Percentiles rank a stretch among this genome's conserved stretches.
phyloP scores from a whole-genome alignment of 345 rosid species.

The Brassica incana region DNA sequence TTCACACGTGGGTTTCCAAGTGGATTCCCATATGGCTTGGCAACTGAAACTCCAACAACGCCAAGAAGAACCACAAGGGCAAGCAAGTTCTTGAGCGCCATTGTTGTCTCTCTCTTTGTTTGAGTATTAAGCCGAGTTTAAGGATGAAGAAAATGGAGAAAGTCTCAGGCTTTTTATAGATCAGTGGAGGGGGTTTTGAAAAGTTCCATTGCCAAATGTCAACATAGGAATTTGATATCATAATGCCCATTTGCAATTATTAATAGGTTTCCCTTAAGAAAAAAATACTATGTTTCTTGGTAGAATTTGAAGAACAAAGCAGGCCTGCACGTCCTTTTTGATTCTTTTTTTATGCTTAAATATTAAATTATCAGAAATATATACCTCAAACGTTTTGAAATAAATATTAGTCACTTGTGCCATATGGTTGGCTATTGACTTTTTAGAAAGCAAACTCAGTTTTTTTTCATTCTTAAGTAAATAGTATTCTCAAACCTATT shows the following conservation, averaged over 20 bases:
- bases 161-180: constrained; percentile 36
- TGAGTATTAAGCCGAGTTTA: not conserved
- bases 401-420: not conserved
- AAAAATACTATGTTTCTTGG: not conserved
- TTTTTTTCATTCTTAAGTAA: not conserved
- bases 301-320: not conserved
- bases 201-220: constrained; percentile 4
- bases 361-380: not conserved
- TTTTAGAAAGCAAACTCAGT: not conserved
- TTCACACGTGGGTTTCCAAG: not conserved
- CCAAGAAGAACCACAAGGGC: constrained; percentile 39
- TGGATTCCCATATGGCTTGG: constrained; percentile 12
- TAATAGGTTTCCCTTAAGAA: not conserved
- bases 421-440: not conserved
- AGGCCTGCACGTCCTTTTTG: not conserved
- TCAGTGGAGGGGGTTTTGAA: constrained; percentile 19
- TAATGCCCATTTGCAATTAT: not conserved
- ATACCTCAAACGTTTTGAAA: too few species aligned
- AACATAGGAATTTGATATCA: not conserved
- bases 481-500: not conserved
- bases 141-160: not conserved
- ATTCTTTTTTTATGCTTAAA: not conserved
- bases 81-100: constrained; percentile 47
- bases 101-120: not conserved
- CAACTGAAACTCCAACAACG: constrained; percentile 16